These are phyloP conservation scores for Canariomyces notabilis DNA, from an alignment of 2,329 filamentous ascomycete species.

Conservation along the genomic window DNA sequence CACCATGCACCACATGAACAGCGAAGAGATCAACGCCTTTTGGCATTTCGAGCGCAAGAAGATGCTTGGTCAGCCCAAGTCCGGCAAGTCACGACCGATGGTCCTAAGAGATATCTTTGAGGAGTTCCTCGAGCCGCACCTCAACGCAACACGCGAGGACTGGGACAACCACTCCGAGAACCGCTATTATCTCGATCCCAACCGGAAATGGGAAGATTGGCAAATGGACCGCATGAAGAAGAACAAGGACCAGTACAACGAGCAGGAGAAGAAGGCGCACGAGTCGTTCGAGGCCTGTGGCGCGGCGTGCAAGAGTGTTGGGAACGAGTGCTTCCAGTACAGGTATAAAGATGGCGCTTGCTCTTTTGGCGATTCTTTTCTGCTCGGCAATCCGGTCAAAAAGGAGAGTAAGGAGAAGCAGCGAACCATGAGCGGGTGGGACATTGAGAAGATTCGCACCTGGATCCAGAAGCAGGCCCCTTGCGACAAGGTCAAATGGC, in stretches of 20 bases:
- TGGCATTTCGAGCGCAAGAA: conserved; percentile 47
- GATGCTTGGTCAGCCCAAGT: conserved; percentile 23
- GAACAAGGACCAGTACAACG: conserved; percentile 29
- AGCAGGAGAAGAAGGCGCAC: conserved; percentile 39
- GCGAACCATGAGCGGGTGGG: conserved; percentile 38
- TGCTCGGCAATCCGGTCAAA: conserved; percentile 36
- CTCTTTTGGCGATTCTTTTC: conserved; percentile 32
- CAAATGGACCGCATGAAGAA: conserved; percentile 33
- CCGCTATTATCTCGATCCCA: conserved; percentile 34
- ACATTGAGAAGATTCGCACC: conserved; percentile 35
- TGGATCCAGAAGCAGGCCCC: conserved; percentile 37
- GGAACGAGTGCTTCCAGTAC: conserved; percentile 38
- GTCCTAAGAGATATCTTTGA: conserved; percentile 45
- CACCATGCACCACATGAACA: conserved; percentile 52
- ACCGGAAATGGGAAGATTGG: conserved; percentile 29
- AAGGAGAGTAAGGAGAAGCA: conserved; percentile 28
- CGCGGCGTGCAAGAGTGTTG: conserved; percentile 37
- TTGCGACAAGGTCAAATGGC: conserved; percentile 33
- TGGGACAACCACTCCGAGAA: conserved; percentile 52
- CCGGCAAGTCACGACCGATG: conserved; percentile 29
- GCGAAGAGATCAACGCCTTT: conserved; percentile 45
- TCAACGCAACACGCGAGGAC: conserved; percentile 37
- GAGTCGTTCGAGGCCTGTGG: conserved; percentile 39
- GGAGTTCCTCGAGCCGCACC: conserved; percentile 39
- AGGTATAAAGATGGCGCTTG: conserved; percentile 38